A percentile compares a stretch with the other conserved stretches of the same genome.
Conservation (phyloP, 2,329 filamentous ascomycete genomes). For the Phialophora verrucosa region DNA sequence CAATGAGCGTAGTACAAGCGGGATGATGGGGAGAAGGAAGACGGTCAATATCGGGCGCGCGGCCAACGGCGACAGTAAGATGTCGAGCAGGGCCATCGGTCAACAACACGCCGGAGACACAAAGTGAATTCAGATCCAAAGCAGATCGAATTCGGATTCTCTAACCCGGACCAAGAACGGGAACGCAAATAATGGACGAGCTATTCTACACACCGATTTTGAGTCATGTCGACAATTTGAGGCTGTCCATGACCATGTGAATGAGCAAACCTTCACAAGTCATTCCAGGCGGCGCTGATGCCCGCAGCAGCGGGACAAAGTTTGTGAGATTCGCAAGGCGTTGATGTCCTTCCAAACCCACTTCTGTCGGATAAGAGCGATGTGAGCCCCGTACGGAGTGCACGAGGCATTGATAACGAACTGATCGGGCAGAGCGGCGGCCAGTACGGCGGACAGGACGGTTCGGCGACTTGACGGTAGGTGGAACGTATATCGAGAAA, state of each 20-base stretch:
- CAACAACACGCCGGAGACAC: not conserved
- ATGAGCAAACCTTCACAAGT: not conserved
- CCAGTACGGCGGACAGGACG: not conserved
- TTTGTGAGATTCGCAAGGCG: not conserved
- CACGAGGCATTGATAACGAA: conserved; percentile 8
- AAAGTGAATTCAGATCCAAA: not conserved
- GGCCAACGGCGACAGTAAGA: conserved; percentile 24
- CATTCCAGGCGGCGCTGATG: conserved; percentile 11
- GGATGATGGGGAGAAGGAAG: conserved; percentile 26
- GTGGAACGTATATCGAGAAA: not conserved
- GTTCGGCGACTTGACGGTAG: conserved; percentile 5
- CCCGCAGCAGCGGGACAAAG: not conserved
- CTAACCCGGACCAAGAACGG: not conserved
- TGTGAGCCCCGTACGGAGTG: not conserved
- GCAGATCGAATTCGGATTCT: not conserved
- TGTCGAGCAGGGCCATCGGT: conserved; percentile 24
- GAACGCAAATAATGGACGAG: not conserved
- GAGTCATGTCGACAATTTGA: not conserved
- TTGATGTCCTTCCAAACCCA: conserved; percentile 13
- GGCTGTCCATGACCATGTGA: not conserved
- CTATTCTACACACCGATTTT: conserved; percentile 7
- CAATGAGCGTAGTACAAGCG: conserved; percentile 34
- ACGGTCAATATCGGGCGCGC: conserved; percentile 21
- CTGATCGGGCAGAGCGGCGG: not conserved
- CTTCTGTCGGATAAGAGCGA: conserved; percentile 11